Percentiles rank a stretch among this genome's conserved stretches.
Conservation (phyloP, 306 rosid species). For the Neltuma alba region DNA sequence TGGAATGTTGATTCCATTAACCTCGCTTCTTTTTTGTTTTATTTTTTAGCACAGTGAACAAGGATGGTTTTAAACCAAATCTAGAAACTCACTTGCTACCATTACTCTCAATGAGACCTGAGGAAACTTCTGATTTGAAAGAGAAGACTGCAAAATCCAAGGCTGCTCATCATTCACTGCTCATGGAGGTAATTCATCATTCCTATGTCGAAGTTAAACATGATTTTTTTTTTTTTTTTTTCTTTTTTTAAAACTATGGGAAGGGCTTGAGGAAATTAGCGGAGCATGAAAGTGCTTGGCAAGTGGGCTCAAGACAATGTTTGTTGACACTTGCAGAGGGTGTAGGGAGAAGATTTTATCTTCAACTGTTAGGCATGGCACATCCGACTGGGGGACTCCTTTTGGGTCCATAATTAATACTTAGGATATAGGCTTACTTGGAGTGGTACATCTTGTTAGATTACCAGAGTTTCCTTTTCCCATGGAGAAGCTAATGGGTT, state of each 20-base stretch:
- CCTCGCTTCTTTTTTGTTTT: slow-evolving; percentile 37
- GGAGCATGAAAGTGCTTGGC: not conserved
- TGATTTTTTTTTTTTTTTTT: not conserved
- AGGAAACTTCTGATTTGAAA: slow-evolving; percentile 68
- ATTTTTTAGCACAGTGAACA: slow-evolving; percentile 85
- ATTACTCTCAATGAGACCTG: slow-evolving; percentile 70
- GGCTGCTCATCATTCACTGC: slow-evolving; percentile 71
- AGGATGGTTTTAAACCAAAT: slow-evolving; percentile 96
- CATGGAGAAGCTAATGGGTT: not conserved
- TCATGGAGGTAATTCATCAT: slow-evolving; percentile 64
- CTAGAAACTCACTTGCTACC: slow-evolving; percentile 91
- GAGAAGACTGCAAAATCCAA: slow-evolving; percentile 60
- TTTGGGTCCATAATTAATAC: not conserved
- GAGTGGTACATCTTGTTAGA: not conserved
- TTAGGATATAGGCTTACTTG: not conserved
- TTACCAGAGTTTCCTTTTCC: not conserved
- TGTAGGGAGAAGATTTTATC: not conserved
- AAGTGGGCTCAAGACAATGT: not conserved
- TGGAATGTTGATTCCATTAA: slow-evolving; percentile 31
- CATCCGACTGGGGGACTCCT: not conserved
- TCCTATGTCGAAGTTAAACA: slow-evolving; percentile 15
- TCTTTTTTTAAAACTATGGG: not conserved
- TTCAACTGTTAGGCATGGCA: not conserved
- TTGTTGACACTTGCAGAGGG: not conserved
- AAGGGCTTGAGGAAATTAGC: slow-evolving; percentile 20